These are phyloP conservation scores for Hirsutella minnesotensis DNA, from an alignment of 2,329 filamentous ascomycete genomes.

Conservation along the genomic window DNA sequence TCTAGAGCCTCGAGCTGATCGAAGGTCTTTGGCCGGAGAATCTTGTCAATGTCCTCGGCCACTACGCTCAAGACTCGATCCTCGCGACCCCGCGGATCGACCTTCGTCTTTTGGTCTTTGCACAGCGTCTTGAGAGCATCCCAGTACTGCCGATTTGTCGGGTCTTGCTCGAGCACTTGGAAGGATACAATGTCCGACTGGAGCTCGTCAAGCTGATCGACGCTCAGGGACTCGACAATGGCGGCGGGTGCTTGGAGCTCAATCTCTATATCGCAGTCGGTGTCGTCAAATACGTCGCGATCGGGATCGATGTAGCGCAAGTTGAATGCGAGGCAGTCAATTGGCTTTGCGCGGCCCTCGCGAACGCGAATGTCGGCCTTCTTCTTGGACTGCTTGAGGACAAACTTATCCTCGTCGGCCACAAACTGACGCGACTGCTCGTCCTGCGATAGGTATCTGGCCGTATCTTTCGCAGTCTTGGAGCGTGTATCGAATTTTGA, in stretches of 20 bases:
- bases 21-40: constrained; percentile 74
- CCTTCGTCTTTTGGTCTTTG: constrained; percentile 58
- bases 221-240: constrained; percentile 63
- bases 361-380: constrained; percentile 92
- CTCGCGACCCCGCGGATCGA: constrained; percentile 48
- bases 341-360: constrained; percentile 79
- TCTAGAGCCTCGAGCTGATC: constrained; percentile 82
- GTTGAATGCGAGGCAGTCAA: constrained; percentile 88
- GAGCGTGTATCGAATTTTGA: constrained; percentile 16
- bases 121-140: constrained; percentile 79
- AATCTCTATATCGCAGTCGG: constrained; percentile 60
- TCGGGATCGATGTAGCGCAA: constrained; percentile 79
- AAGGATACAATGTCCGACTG: constrained; percentile 76
- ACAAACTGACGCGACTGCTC: constrained; percentile 76
- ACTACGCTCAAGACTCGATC: constrained; percentile 73
- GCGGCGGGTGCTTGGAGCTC: constrained; percentile 69
- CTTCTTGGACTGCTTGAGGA: constrained; percentile 93
- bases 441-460: constrained; percentile 55
- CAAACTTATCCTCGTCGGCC: constrained; percentile 89
- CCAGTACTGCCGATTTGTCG: constrained; percentile 80
- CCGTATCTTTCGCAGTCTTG: constrained; percentile 15
- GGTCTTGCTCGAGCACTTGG: constrained; percentile 65
- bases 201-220: constrained; percentile 58
- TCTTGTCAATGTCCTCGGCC: constrained; percentile 73
- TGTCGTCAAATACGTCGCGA: constrained; percentile 75